A percentile compares a stretch with the other conserved stretches of the same genome.
These are phyloP conservation scores for Dioszegia hungarica DNA, from an alignment of 768 basidiomycete genomes.

Conservation along the genomic window DNA sequence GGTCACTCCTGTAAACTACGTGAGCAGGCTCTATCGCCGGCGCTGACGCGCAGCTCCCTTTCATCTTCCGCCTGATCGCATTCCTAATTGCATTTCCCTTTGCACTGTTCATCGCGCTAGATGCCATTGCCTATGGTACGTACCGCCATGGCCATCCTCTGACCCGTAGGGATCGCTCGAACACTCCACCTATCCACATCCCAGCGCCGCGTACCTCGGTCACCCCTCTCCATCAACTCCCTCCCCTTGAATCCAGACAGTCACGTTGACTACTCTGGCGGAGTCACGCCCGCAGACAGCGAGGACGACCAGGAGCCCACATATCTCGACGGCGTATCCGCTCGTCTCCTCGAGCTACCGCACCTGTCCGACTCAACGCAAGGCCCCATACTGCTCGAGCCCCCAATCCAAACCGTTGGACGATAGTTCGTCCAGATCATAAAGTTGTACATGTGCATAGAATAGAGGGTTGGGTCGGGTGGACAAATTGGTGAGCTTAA, in stretches of 20 bases:
- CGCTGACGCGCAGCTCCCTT: constrained; percentile 12
- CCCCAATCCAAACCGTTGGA: too few relatives aligned
- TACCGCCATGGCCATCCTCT: background rate
- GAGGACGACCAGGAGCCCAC: too few relatives aligned
- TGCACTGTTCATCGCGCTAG: constrained; percentile 24
- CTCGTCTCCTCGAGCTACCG: too few relatives aligned
- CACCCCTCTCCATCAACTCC: constrained; percentile 41
- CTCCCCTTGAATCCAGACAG: too few relatives aligned
- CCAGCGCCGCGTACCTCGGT: constrained; percentile 25
- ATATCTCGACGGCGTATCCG: too few relatives aligned
- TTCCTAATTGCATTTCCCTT: constrained; percentile 23
- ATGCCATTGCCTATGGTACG: constrained; percentile 32
- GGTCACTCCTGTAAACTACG: background rate
- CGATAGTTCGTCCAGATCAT: too few relatives aligned
- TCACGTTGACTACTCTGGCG: too few relatives aligned
- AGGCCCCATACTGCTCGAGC: too few relatives aligned
- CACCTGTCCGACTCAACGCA: too few relatives aligned
- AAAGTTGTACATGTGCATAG: too few relatives aligned
- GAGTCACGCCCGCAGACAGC: background rate
- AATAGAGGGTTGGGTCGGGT: too few relatives aligned
- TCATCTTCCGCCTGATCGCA: constrained; percentile 22
- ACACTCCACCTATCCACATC: constrained; percentile 31
- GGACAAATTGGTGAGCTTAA: too few relatives aligned
- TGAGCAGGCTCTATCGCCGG: background rate
- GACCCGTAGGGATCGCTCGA: constrained; percentile 23